Base-by-base conservation (phyloP, 2,329 filamentous ascomycete species). In the Fusarium nematophilum region DNA sequence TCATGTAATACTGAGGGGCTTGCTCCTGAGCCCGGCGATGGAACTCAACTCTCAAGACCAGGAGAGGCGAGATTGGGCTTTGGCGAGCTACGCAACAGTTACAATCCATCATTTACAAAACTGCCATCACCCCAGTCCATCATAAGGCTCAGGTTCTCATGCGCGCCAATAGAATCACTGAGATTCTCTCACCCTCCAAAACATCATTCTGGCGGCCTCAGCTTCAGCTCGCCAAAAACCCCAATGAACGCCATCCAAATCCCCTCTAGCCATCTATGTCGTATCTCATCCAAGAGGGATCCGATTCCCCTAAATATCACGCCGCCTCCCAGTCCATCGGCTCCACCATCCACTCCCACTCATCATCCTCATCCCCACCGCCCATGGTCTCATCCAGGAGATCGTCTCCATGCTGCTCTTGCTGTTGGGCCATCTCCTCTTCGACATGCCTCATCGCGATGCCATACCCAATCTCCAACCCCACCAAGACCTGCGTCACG, bases 401-500 rank as follows among this genome's bases (percentile, higher is more conserved):
- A 21, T 43, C 44, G 9, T 40, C 38, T 8, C 23, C 49, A 37
- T 14, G 23, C 37, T 44, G 51, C 36, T 49, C 55, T 3, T 82
- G 75, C 49, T 79, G 57, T 38, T 78, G 73, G 2, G 83, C 82
- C 3, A 84, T 65, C 5, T 66, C 73, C 38, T 72, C 72, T 31
- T 64, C 62, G 7, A 85, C 77, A 46, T 79, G 77, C n/a, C 67
- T 64, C 17, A 78, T 75, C 0, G 86, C 85, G 1, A 87, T 69
- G 0, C 70, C 55, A 57, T 84, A 87, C 0, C 83, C 88, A 23
- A 78, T 73, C 44, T 89, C 87, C 44, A 90, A 78, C 0, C 86
- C 89, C 0, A 61, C 65, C 45, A 91, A 79, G 9, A 91, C 81
- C 6, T 76, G 75, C 5, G 75, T 72, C 3, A 91, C 75, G 58